A percentile compares a stretch with the other conserved stretches of the same genome.
Evolutionary conservation across 1,139 yeast species (phyloP).

Genomic region (Taphrina deformans): DNA sequence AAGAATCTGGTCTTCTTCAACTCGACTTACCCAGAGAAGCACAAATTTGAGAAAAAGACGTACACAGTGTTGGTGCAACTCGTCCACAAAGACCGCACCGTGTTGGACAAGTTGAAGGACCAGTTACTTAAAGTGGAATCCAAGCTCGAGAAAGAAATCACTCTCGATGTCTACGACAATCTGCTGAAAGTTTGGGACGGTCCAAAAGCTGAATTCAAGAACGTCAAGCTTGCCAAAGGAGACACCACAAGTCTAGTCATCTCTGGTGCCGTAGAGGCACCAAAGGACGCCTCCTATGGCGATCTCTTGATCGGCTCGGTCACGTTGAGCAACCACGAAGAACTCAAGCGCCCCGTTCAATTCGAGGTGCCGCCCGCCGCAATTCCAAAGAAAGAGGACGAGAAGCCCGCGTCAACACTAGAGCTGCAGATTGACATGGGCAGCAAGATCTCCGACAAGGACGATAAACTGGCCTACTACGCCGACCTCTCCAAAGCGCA

Average conservation of each 20-base stretch:
- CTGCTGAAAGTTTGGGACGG: slow-evolving; percentile 32
- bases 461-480: slow-evolving; percentile 31
- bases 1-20: slow-evolving; percentile 35
- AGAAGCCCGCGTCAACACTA: slow-evolving; percentile 25
- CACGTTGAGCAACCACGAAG: slow-evolving; percentile 17
- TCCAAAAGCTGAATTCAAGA: slow-evolving; percentile 29
- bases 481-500: slow-evolving; percentile 22
- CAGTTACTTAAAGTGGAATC: slow-evolving; percentile 21
- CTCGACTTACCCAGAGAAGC: slow-evolving; percentile 29
- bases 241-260: slow-evolving; percentile 21
- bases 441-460: slow-evolving; percentile 26
- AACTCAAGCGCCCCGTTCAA: slow-evolving; percentile 7
- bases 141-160: slow-evolving; percentile 32
- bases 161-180: slow-evolving; percentile 32
- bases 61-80: slow-evolving; percentile 30
- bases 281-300: slow-evolving; percentile 33
- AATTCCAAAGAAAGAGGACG: slow-evolving; percentile 17
- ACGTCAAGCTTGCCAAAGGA: slow-evolving; percentile 21
- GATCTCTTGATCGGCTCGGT: slow-evolving; percentile 33
- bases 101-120: slow-evolving; percentile 32
- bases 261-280: slow-evolving; percentile 28
- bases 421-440: slow-evolving; percentile 34
- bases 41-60: slow-evolving; percentile 32
- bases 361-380: slow-evolving; percentile 12
- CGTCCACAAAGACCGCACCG: slow-evolving; percentile 25